phyloP scores from a whole-genome alignment of 2,329 filamentous ascomycete species.

The Cladosporium sp. region DNA sequence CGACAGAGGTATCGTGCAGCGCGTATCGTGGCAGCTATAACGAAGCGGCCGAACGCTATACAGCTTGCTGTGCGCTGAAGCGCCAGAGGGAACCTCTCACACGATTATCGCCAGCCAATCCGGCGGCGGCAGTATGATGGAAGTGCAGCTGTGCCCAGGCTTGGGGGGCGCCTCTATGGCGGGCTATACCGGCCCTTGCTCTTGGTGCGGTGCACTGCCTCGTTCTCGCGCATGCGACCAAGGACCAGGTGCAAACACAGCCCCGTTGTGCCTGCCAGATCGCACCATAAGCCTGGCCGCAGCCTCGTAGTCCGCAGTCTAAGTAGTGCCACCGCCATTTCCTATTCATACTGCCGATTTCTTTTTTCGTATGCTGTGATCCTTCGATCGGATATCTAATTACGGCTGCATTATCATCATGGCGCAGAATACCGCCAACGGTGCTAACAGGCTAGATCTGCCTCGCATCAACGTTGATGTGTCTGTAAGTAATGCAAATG shows the following conservation, averaged over 20 bases:
- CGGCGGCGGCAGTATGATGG: not conserved
- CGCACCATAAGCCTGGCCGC: not conserved
- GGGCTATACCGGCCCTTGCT: not conserved
- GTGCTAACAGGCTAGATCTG: conserved; percentile 4
- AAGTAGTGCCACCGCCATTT: not conserved
- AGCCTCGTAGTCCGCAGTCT: not conserved
- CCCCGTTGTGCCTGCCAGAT: not conserved
- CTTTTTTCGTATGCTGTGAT: conserved; percentile 3
- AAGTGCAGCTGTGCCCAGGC: not conserved
- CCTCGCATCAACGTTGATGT: conserved; percentile 13
- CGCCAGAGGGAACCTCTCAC: not conserved
- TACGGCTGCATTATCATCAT: conserved; percentile 2
- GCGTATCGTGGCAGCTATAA: not conserved
- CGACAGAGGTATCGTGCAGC: too few relatives aligned
- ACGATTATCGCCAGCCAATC: not conserved
- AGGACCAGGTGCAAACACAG: not conserved
- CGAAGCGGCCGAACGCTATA: not conserved
- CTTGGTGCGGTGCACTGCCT: conserved; percentile 6
- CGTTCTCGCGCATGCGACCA: conserved; percentile 1
- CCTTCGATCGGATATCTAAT: conserved; percentile 9
- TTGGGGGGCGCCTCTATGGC: conserved; percentile 1
- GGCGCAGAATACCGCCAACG: conserved; percentile 11
- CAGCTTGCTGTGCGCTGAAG: not conserved
- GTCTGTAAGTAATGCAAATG: conserved; percentile 7
- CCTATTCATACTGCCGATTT: not conserved